Conservation (phyloP, 139 green algal genomes). For the Zygnema cylindricum region DNA sequence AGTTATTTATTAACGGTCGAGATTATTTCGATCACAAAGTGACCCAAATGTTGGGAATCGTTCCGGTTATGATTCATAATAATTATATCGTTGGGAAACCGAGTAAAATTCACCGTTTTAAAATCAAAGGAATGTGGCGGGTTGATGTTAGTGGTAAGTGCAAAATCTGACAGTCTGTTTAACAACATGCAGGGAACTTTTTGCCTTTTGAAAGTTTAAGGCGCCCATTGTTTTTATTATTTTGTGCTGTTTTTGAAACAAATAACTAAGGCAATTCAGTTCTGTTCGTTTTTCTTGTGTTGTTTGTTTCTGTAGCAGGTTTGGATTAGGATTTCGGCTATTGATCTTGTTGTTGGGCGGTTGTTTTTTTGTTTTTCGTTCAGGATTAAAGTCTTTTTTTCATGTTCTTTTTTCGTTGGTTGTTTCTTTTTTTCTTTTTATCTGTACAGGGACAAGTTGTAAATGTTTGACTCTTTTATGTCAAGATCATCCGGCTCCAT, state of each 20-base stretch:
- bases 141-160: constrained; percentile 21
- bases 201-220: too few species aligned
- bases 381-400: too few species aligned
- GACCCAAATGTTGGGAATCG: constrained; percentile 16
- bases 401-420: not conserved
- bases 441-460: not conserved
- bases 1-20: constrained; percentile 42
- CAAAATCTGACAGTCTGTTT: too few species aligned
- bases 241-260: too few species aligned
- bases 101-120: constrained; percentile 36
- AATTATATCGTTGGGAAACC: constrained; percentile 43
- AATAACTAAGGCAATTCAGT: too few species aligned
- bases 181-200: too few species aligned
- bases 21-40: constrained; percentile 31
- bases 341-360: too few species aligned
- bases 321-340: too few species aligned
- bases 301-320: too few species aligned
- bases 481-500: not conserved
- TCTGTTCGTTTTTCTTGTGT: too few species aligned
- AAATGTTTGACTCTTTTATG: not conserved
- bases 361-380: too few species aligned
- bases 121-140: constrained; percentile 42
- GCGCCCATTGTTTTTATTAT: too few species aligned
- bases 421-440: not conserved
- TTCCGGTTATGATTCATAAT: constrained; percentile 53